Conservation (phyloP, 2,329 filamentous ascomycete species). For the Aspergillus sclerotialis region DNA sequence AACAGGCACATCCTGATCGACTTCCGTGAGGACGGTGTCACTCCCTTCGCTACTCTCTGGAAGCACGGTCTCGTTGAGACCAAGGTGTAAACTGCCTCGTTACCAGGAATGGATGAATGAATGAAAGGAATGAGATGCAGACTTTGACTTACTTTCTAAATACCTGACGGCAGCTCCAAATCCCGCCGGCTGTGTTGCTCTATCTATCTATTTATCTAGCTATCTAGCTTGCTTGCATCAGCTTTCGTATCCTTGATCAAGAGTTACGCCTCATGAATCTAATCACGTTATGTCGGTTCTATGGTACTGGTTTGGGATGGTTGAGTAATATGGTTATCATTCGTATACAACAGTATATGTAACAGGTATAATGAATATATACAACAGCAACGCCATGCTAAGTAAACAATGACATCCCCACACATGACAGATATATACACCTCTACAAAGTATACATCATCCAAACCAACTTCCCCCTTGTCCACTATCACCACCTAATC, state of each 20-base stretch:
- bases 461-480: background rate
- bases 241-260: conserved; percentile 24
- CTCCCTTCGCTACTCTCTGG: conserved; percentile 85
- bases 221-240: no score
- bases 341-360: no score
- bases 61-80: conserved; percentile 84
- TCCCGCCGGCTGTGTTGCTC: background rate
- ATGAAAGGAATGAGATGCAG: conserved; percentile 17
- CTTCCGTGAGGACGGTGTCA: conserved; percentile 94
- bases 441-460: background rate
- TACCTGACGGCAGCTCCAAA: conserved; percentile 7
- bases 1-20: conserved; percentile 80
- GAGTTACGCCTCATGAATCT: conserved; percentile 33
- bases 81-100: conserved; percentile 66
- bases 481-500: background rate
- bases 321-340: background rate
- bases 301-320: background rate
- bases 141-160: conserved; percentile 9
- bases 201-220: background rate
- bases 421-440: background rate
- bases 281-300: conserved; percentile 10
- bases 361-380: no score
- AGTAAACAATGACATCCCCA: no score
- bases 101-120: no score
- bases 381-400: no score